Conservation (phyloP, 2,329 filamentous ascomycete genomes). For the Colletotrichum sp. region DNA sequence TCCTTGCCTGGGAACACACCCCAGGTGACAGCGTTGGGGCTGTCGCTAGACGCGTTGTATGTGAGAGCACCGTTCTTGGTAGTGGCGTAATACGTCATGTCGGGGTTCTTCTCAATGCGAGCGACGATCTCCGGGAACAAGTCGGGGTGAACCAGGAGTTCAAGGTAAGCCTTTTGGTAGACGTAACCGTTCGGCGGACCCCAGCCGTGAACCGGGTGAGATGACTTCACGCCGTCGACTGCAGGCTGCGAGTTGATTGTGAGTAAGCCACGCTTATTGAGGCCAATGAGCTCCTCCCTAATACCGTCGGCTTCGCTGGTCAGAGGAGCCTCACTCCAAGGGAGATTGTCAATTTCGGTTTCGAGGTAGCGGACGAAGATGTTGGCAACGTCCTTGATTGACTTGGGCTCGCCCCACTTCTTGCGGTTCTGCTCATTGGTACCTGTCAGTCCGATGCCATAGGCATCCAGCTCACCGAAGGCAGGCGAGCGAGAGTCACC, state of each 20-base stretch:
- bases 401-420: slow-evolving; percentile 87
- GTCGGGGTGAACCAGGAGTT: slow-evolving; percentile 84
- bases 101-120: slow-evolving; percentile 77
- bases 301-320: slow-evolving; percentile 82
- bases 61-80: slow-evolving; percentile 78
- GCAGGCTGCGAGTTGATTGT: slow-evolving; percentile 98
- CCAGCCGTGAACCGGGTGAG: slow-evolving; percentile 89
- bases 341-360: slow-evolving; percentile 79
- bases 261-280: slow-evolving; percentile 86
- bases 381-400: slow-evolving; percentile 78
- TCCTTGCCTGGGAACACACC: slow-evolving; percentile 98
- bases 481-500: slow-evolving; percentile 95
- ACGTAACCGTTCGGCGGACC: slow-evolving; percentile 94
- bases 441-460: slow-evolving; percentile 91
- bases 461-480: slow-evolving; percentile 93
- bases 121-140: slow-evolving; percentile 78
- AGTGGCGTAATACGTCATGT: slow-evolving; percentile 94
- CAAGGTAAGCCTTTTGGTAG: slow-evolving; percentile 97
- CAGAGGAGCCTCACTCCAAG: slow-evolving; percentile 93
- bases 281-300: slow-evolving; percentile 74
- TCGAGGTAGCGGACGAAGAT: slow-evolving; percentile 87
- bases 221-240: slow-evolving; percentile 88
- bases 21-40: slow-evolving; percentile 98
- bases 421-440: slow-evolving; percentile 96
- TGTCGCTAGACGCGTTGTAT: slow-evolving; percentile 84